phyloP scores from a whole-genome alignment of 345 rosid species.

The Psidium friedrichsthalianum region DNA sequence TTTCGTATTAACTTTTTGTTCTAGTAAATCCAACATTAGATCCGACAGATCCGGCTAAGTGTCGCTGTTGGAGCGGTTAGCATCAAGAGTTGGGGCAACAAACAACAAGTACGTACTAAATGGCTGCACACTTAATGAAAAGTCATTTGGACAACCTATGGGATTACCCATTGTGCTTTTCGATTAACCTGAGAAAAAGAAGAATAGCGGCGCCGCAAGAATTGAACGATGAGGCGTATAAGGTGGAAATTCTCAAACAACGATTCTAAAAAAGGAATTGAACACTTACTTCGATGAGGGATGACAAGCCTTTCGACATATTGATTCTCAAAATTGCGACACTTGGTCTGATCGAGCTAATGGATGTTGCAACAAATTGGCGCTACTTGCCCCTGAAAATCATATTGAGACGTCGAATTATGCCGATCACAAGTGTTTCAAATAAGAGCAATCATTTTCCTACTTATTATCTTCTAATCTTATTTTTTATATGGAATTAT shows the following conservation, averaged over 20 bases:
- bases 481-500: background rate
- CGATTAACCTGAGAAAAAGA: background rate
- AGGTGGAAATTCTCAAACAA: background rate
- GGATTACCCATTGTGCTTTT: background rate
- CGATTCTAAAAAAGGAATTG: background rate
- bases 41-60: background rate
- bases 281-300: background rate
- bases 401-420: fast-evolving
- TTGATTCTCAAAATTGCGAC: background rate
- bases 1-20: background rate
- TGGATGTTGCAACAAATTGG: background rate
- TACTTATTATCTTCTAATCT: background rate
- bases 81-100: background rate
- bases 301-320: background rate
- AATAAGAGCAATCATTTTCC: background rate
- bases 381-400: fast-evolving
- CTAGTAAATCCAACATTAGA: background rate
- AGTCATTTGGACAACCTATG: background rate
- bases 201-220: background rate
- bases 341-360: background rate
- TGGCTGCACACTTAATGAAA: background rate
- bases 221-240: background rate
- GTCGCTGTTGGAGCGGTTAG: background rate
- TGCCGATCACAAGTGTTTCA: background rate
- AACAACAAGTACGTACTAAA: background rate